Base-by-base conservation (phyloP, 768 basidiomycete species). In the Krasilnikovozyma curviuscula region DNA sequence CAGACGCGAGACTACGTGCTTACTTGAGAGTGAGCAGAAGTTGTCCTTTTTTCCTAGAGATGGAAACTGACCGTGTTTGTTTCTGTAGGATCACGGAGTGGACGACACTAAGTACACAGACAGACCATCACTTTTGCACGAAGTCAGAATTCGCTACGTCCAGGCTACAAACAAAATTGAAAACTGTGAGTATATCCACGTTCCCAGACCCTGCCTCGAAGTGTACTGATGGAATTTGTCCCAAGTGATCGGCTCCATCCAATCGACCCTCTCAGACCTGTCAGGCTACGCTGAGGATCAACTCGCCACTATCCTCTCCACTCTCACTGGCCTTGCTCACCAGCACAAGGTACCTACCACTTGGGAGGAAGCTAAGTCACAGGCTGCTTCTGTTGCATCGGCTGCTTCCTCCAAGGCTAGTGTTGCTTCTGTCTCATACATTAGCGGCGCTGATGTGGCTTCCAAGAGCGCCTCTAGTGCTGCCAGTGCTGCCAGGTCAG, bases 1-100 rank as follows among this genome's bases (percentile, higher is more conserved):
- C 84, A 12, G 89, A 95, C 59, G 83, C 88, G 3, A 74, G 89
- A 28, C 75, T 97, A 24, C 78, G 88, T 39, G 85, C 81, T 1
- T 93, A 83, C 65, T 72, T 95, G 18, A 73, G 42, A 39, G 37
- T 39, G n/a, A n/a, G n/a, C n/a, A n/a, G n/a, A n/a, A n/a, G n/a
- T n/a, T n/a, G 37, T 39, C 37, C n/a, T 27, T n/a, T 41, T 31
- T 13, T 44, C 42, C n/a, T 42, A 25, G 41, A 27, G 4, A 3
- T 16, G 23, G 5, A n/a, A 2, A 4, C 6, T 28, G 13, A 7
- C 3, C 28, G 4, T 44, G 19, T 29, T 41, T 28, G 29, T 8
- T 7, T 31, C 24, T 30, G 6, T 35, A 85, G 37, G 75, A 81
- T 58, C 73, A 74, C 54, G 81, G 79, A 41, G 58, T 91, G 25